These are phyloP conservation scores for Globisporangium apiculatum DNA, from an alignment of 352 stramenopile genomes.

Conservation along the genomic window DNA sequence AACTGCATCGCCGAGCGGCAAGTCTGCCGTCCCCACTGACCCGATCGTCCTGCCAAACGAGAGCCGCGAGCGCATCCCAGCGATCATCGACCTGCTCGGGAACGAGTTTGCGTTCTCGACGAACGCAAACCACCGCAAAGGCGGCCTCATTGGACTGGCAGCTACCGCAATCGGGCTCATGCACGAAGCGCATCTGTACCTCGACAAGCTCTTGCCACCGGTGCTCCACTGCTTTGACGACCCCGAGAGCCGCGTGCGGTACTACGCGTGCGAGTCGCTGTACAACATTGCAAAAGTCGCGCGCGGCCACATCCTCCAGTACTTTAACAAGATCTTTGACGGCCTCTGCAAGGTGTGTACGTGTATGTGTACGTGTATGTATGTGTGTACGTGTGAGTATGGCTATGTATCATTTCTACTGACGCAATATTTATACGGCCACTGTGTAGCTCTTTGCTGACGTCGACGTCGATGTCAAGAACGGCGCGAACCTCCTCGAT, in stretches of 20 bases:
- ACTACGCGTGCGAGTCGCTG: conserved; percentile 99
- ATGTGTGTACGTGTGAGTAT: background rate
- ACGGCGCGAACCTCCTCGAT: conserved; percentile 88
- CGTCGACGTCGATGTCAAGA: conserved; percentile 99
- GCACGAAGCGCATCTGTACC: conserved; percentile 85
- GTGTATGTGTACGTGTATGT: background rate
- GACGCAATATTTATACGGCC: background rate
- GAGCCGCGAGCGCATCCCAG: conserved; percentile 81
- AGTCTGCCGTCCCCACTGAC: background rate
- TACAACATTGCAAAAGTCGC: conserved; percentile 99
- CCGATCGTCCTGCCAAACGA: conserved; percentile 27
- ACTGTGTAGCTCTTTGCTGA: conserved; percentile 95
- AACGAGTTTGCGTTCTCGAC: conserved; percentile 98
- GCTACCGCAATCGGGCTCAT: conserved; percentile 97
- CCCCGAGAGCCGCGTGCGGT: conserved; percentile 95
- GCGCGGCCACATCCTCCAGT: conserved; percentile 90
- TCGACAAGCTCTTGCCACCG: conserved; percentile 93
- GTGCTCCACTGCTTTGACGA: conserved; percentile 99
- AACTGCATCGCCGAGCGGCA: conserved; percentile 13
- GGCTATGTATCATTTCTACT: background rate
- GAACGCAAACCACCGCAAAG: conserved; percentile 98
- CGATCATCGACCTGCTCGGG: conserved; percentile 94
- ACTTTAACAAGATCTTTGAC: conserved; percentile 99
- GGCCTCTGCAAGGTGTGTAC: conserved; percentile 70
- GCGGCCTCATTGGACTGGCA: conserved; percentile 97